A percentile compares a stretch with the other conserved stretches of the same genome.
These are phyloP conservation scores for Magnaporthiopsis rhizophila DNA, from an alignment of 2,329 filamentous ascomycete species.

Conservation along the genomic window DNA sequence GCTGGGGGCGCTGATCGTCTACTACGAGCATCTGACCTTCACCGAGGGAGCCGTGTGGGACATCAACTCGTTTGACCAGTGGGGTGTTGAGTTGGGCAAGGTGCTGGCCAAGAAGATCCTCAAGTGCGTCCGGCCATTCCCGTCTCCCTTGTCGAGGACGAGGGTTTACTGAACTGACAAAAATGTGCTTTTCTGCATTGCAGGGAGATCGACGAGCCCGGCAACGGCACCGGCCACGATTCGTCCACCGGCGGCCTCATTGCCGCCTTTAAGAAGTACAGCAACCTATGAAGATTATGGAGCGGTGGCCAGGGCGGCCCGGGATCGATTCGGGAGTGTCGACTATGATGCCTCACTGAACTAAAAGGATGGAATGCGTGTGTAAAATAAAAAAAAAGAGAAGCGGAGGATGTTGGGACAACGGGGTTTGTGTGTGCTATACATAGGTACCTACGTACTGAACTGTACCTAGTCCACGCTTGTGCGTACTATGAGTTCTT, in stretches of 20 bases:
- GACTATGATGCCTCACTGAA: not conserved
- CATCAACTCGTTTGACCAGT: conserved; percentile 99
- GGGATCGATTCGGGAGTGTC: not conserved
- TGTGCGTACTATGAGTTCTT: too few relatives aligned
- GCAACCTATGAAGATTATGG: conserved; percentile 31
- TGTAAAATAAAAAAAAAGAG: not conserved
- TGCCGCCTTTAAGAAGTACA: conserved; percentile 79
- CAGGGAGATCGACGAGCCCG: conserved; percentile 72
- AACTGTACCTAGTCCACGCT: not conserved
- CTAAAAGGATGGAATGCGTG: not conserved
- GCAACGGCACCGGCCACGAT: conserved; percentile 68
- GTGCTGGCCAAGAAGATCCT: conserved; percentile 88
- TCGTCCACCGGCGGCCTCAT: conserved; percentile 82
- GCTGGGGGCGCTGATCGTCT: conserved; percentile 90
- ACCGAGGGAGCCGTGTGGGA: conserved; percentile 98
- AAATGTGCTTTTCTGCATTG: conserved; percentile 11
- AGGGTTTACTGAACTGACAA: not conserved
- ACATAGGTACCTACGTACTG: not conserved
- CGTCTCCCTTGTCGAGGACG: not conserved
- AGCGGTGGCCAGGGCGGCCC: not conserved
- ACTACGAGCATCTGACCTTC: conserved; percentile 98
- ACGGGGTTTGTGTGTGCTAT: not conserved
- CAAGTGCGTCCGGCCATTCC: conserved; percentile 20
- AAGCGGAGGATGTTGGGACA: not conserved
- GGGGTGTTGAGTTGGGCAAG: conserved; percentile 98